Conservation (phyloP, 2,329 filamentous ascomycete genomes). For the Akanthomyces muscarius region DNA sequence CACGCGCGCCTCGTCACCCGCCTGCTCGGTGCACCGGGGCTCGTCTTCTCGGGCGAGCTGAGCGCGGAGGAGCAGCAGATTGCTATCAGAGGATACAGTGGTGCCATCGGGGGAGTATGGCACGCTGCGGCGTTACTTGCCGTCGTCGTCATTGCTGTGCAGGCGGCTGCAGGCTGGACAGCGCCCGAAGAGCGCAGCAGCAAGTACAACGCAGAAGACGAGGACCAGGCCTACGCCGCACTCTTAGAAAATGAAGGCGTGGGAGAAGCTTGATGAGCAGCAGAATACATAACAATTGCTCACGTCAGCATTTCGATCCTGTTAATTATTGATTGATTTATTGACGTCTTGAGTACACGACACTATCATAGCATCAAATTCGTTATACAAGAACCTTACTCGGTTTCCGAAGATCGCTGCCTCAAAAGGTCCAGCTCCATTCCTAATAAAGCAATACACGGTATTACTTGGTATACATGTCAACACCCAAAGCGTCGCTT, state of each 20-base stretch:
- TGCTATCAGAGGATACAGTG: conserved; percentile 46
- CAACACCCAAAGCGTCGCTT: background rate
- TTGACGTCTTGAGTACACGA: background rate
- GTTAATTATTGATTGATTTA: background rate
- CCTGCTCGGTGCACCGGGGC: conserved; percentile 48
- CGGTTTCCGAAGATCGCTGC: background rate
- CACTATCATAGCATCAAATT: background rate
- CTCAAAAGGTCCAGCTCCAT: background rate
- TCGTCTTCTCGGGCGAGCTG: conserved; percentile 44
- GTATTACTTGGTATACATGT: background rate
- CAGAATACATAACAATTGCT: background rate
- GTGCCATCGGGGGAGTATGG: conserved; percentile 44
- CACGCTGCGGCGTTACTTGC: conserved; percentile 42
- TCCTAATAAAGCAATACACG: background rate
- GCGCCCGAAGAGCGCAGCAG: conserved; percentile 53
- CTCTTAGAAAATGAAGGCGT: conserved; percentile 30
- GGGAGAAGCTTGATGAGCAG: conserved; percentile 25
- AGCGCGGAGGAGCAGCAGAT: conserved; percentile 38
- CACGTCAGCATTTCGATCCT: background rate
- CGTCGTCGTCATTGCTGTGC: conserved; percentile 41
- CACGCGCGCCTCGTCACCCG: conserved; percentile 40
- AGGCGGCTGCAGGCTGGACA: conserved; percentile 51
- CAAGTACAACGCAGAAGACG: conserved; percentile 34
- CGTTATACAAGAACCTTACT: background rate
- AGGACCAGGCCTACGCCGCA: conserved; percentile 24